A percentile compares a stretch with the other conserved stretches of the same genome.
These are phyloP conservation scores for Diaporthe velutina DNA, from an alignment of 2,329 filamentous ascomycete species.

Conservation along the genomic window DNA sequence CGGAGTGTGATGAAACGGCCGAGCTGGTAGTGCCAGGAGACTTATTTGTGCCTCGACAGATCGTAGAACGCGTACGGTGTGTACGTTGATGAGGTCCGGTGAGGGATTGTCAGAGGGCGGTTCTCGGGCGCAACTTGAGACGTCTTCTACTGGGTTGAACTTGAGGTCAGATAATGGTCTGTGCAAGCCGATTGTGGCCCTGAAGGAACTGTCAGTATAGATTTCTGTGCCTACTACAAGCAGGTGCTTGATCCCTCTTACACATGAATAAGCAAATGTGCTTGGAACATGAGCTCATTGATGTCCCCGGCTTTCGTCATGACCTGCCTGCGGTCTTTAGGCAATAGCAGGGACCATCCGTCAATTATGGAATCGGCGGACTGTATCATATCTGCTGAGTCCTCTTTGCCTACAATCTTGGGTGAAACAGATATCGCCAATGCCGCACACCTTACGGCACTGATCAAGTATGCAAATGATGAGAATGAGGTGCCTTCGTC, in stretches of 20 bases:
- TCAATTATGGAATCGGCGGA: constrained; percentile 19
- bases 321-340: background rate
- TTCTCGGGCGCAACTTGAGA: constrained; percentile 20
- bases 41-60: constrained; percentile 1
- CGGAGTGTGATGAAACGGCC: constrained; percentile 3
- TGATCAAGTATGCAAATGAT: constrained; percentile 11
- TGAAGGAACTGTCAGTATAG: background rate
- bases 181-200: background rate
- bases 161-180: constrained; percentile 10
- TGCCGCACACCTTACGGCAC: background rate
- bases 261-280: background rate
- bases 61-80: background rate
- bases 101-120: background rate
- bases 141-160: constrained; percentile 6
- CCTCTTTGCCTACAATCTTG: background rate
- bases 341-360: background rate
- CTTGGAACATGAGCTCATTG: constrained; percentile 23
- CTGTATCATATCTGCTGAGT: background rate
- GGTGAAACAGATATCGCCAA: constrained; percentile 3
- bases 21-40: background rate
- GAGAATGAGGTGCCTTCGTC: background rate
- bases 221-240: no score
- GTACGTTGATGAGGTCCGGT: constrained; percentile 9
- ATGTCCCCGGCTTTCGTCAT: background rate
- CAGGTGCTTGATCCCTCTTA: background rate